Evolutionary conservation across 208 protist species (phyloP).

Genomic region (Sergeia podlipaevii): DNA sequence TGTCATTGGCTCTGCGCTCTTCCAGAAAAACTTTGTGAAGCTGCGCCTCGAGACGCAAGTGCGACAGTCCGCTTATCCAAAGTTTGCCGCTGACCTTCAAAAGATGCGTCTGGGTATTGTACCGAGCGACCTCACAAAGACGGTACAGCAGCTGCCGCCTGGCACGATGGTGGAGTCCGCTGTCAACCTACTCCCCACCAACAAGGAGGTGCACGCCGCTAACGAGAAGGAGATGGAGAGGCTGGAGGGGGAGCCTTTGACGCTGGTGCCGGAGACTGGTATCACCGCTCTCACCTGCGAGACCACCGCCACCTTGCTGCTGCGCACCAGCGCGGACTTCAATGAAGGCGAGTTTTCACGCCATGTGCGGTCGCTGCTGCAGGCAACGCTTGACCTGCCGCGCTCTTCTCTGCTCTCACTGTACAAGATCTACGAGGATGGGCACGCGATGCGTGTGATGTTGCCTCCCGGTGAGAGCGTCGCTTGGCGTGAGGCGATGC

Average conservation of each 20-base stretch:
- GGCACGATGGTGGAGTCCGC: constrained; percentile 83
- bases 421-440: constrained; percentile 84
- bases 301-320: constrained; percentile 70
- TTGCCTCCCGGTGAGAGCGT: constrained; percentile 72
- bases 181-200: constrained; percentile 83
- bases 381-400: constrained; percentile 74
- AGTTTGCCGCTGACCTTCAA: constrained; percentile 71
- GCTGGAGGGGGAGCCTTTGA: constrained; percentile 67
- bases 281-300: constrained; percentile 80
- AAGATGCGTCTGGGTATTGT: constrained; percentile 72
- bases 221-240: constrained; percentile 70
- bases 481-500: constrained; percentile 79
- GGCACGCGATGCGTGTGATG: constrained; percentile 83
- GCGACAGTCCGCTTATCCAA: constrained; percentile 47
- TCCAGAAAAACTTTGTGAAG: constrained; percentile 75
- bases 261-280: constrained; percentile 66
- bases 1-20: constrained; percentile 62
- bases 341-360: constrained; percentile 61
- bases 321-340: constrained; percentile 74
- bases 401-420: constrained; percentile 69
- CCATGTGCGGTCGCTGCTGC: constrained; percentile 70
- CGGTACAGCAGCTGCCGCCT: constrained; percentile 70
- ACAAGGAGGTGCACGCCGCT: constrained; percentile 81
- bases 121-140: constrained; percentile 45
- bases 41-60: constrained; percentile 73